phyloP scores from a whole-genome alignment of 2,329 filamentous ascomycete genomes.

The Elsinoe australis region DNA sequence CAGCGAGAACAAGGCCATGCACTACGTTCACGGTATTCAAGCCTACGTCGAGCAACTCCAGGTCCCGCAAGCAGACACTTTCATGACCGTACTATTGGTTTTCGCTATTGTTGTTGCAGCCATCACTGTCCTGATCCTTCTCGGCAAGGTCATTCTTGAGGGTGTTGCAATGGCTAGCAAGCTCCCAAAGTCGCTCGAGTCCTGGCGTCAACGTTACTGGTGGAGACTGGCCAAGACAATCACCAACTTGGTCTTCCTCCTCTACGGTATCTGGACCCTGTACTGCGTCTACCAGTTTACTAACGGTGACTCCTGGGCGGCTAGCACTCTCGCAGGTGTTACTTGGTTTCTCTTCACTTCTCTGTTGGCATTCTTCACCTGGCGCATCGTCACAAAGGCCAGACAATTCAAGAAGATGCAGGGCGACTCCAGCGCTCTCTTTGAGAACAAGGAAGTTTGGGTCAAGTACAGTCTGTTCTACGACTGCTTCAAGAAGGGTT shows the following conservation, averaged over 20 bases:
- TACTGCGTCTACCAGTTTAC: conserved; percentile 97
- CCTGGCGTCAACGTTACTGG: conserved; percentile 96
- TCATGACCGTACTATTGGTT: conserved; percentile 88
- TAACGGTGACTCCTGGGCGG: conserved; percentile 87
- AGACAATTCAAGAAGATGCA: conserved; percentile 64
- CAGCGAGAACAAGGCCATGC: conserved; percentile 40
- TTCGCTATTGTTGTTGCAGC: conserved; percentile 79
- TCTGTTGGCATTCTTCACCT: conserved; percentile 74
- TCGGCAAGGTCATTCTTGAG: conserved; percentile 88
- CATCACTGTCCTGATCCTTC: conserved; percentile 76
- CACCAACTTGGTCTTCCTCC: conserved; percentile 78
- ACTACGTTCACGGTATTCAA: conserved; percentile 65
- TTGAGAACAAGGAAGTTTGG: conserved; percentile 85
- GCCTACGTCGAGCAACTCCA: conserved; percentile 75
- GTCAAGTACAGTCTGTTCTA: conserved; percentile 96
- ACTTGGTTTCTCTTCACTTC: conserved; percentile 75
- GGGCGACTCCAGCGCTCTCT: conserved; percentile 65
- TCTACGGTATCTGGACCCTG: conserved; percentile 91
- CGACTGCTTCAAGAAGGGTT: conserved; percentile 85
- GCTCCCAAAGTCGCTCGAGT: conserved; percentile 69
- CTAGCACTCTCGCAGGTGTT: conserved; percentile 72
- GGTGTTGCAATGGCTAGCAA: conserved; percentile 81
- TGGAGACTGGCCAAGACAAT: conserved; percentile 80
- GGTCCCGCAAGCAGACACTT: conserved; percentile 83
- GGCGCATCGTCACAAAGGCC: conserved; percentile 72